phyloP scores from a whole-genome alignment of 73 alveolate genomes.

The Tetrahymena malaccensis region DNA sequence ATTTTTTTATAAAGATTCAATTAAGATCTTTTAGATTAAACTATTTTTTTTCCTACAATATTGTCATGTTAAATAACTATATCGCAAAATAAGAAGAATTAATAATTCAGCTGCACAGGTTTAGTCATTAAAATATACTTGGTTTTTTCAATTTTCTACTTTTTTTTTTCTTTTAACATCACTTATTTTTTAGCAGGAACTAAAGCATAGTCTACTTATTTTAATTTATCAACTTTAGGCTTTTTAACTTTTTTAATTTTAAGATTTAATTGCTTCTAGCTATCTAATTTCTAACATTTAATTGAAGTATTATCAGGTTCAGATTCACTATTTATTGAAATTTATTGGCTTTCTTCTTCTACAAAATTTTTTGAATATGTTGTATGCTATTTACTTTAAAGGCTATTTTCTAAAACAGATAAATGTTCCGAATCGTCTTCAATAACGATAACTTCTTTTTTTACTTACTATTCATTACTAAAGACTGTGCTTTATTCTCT shows the following conservation, averaged over 20 bases:
- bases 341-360: not conserved
- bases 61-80: not conserved
- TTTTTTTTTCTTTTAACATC: not conserved
- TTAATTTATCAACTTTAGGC: not conserved
- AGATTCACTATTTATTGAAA: not conserved
- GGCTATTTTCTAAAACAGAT: not conserved
- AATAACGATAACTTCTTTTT: not conserved
- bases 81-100: not conserved
- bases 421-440: not conserved
- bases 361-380: no score
- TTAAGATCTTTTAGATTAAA: not conserved
- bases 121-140: not conserved
- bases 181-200: not conserved
- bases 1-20: not conserved
- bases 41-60: not conserved
- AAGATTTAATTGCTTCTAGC: not conserved
- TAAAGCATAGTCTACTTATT: not conserved
- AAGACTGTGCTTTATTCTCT: no score
- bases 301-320: not conserved
- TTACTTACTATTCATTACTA: no score
- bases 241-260: not conserved
- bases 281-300: not conserved
- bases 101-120: not conserved
- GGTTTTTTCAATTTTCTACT: not conserved
- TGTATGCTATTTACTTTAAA: no score